phyloP scores from a whole-genome alignment of 1,284 basidiomycete genomes.

The Boletus smithii region DNA sequence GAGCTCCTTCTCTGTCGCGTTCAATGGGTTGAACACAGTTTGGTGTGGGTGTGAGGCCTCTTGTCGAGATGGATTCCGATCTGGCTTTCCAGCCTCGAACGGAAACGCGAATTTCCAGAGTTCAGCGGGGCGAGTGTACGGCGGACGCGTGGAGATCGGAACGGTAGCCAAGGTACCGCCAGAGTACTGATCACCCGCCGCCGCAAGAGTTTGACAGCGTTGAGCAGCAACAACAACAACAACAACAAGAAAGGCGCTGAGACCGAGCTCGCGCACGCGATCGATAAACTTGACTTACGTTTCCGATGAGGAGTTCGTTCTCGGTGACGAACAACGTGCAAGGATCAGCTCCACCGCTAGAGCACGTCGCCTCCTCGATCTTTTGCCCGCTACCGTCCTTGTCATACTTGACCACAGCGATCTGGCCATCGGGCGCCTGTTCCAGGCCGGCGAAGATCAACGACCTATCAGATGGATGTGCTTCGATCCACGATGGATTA shows the following conservation, averaged over 20 bases:
- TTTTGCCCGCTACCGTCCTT: slow-evolving; percentile 25
- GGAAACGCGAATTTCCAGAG: slow-evolving; percentile 36
- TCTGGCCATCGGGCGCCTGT: slow-evolving; percentile 51
- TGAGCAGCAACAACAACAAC: not conserved
- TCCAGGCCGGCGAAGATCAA: slow-evolving; percentile 58
- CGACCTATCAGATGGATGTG: slow-evolving; percentile 51
- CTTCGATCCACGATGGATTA: slow-evolving; percentile 68
- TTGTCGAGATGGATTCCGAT: slow-evolving; percentile 62
- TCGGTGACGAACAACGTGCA: slow-evolving; percentile 52
- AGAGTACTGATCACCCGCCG: slow-evolving; percentile 48
- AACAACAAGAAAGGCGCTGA: not conserved
- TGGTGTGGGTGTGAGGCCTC: slow-evolving; percentile 68
- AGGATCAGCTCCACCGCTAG: slow-evolving; percentile 54
- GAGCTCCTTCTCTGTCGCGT: slow-evolving; percentile 46
- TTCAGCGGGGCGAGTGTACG: slow-evolving; percentile 39
- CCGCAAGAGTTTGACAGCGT: not conserved
- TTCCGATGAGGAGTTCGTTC: slow-evolving; percentile 56
- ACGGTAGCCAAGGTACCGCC: slow-evolving; percentile 52
- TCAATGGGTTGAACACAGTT: slow-evolving; percentile 40
- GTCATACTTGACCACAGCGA: slow-evolving; percentile 53
- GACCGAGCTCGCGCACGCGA: not conserved
- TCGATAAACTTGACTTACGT: slow-evolving; percentile 46
- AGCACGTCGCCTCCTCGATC: slow-evolving; percentile 33
- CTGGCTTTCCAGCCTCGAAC: slow-evolving; percentile 43
- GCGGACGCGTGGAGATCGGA: slow-evolving; percentile 45